phyloP scores from a whole-genome alignment of 2,329 filamentous ascomycete species.

The Aureobasidium lini region DNA sequence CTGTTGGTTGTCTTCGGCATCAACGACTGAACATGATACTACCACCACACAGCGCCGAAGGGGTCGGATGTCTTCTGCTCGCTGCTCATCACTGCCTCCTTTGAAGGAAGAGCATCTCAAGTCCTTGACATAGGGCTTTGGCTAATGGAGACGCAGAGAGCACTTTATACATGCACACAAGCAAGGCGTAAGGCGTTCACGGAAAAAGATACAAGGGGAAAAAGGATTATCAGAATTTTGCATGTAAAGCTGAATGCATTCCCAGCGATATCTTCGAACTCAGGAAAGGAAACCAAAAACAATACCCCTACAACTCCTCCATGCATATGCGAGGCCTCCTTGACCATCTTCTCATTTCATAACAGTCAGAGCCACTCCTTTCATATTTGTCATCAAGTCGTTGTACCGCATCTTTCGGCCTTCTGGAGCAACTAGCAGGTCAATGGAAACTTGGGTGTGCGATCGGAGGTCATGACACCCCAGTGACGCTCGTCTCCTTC shows the following conservation, averaged over 20 bases:
- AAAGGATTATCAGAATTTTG: not conserved
- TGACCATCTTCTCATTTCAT: not conserved
- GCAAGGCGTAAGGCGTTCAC: slow-evolving; percentile 8
- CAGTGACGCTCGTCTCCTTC: slow-evolving; percentile 59
- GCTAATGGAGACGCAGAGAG: not conserved
- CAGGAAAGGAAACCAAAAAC: slow-evolving; percentile 4
- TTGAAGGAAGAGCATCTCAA: not conserved
- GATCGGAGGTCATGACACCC: slow-evolving; percentile 58
- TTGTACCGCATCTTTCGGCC: not conserved
- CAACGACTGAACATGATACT: not conserved
- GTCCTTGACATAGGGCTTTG: not conserved
- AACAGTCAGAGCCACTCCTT: not conserved
- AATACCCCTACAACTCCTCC: not conserved
- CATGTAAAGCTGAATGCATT: slow-evolving; percentile 6
- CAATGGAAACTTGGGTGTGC: slow-evolving; percentile 50
- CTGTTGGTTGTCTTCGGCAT: too few relatives aligned
- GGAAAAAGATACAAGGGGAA: not conserved
- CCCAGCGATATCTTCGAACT: not conserved
- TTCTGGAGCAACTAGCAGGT: slow-evolving; percentile 31
- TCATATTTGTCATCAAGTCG: not conserved
- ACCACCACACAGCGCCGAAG: not conserved
- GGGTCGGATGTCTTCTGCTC: not conserved
- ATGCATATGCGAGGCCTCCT: not conserved
- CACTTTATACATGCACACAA: not conserved
- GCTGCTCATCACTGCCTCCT: not conserved